Evolutionary conservation across 2,329 filamentous ascomycete species (phyloP), one percentile per base, ranked within the genome.

Genomic region (Ophiosphaerella korrae): DNA sequence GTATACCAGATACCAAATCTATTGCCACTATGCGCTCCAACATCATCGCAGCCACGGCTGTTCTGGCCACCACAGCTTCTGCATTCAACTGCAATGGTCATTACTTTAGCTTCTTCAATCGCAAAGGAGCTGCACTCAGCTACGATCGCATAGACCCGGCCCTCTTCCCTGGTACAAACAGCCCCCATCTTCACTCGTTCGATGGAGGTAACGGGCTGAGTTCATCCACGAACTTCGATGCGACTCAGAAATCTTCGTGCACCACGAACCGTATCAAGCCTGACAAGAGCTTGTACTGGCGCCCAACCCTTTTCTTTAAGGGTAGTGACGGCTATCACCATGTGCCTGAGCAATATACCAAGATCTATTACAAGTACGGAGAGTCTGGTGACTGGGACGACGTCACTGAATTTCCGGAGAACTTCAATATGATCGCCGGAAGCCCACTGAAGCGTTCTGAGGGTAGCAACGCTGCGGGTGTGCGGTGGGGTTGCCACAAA

Each of bases 61-160:
- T 55, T 33, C 50, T 73, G 44, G 64, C 65, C 43, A 64, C 65
- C 48, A 68, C 68, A 11, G 66, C 60, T 33, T 58, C 64, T 18
- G 71, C 67, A 6, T 70, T 71, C 50, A 63, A 70, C 46, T 74
- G 71, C 62, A 52, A 53, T 46, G 72, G 72, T n/a, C 62, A 70
- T 39, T 74, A 74, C 53, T 74, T 74, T 61, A 67, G 63, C 55
- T 71, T 74, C 52, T 74, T 68, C 61, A 73, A 74, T 53, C 71
- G 71, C 43, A 54, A 42, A 36, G 68, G 69, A 26, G 46, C 52
- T 37, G 61, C 70, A 18, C 55, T 74, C 64, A 68, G 63, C 59
- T 70, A 71, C 44, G 68, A 73, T 57, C 62, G 69, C 39, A 53
- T 74, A 26, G 72, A 74, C 36, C 71, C 72, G 18, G 68, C 67